Evolutionary conservation across 2,329 filamentous ascomycete species (phyloP).

Genomic region (Dactylellina sp.): DNA sequence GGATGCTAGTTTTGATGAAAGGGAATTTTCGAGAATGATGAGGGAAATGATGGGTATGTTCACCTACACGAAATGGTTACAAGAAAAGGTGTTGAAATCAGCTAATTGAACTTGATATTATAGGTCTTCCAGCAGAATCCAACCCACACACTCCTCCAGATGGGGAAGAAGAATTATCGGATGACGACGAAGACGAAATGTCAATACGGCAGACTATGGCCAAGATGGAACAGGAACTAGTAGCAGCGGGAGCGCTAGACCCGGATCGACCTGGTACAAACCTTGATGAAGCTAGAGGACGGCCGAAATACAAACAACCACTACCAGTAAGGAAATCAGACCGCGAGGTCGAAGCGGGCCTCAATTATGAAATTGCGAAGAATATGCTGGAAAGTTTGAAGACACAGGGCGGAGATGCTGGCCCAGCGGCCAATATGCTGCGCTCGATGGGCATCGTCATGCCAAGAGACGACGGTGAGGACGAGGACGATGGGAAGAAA

Average conservation of each 20-base stretch:
- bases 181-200: slow-evolving; percentile 68
- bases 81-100: too few species aligned
- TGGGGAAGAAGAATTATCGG: slow-evolving; percentile 59
- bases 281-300: slow-evolving; percentile 60
- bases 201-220: slow-evolving; percentile 75
- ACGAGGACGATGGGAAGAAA: slow-evolving; percentile 61
- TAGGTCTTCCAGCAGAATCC: slow-evolving; percentile 52
- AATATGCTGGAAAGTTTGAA: slow-evolving; percentile 95
- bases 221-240: slow-evolving; percentile 79
- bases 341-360: slow-evolving; percentile 68
- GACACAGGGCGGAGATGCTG: slow-evolving; percentile 84
- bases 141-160: slow-evolving; percentile 43
- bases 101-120: background rate
- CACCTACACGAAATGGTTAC: slow-evolving; percentile 26
- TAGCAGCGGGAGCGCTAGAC: slow-evolving; percentile 74
- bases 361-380: slow-evolving; percentile 87
- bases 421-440: slow-evolving; percentile 87
- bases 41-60: slow-evolving; percentile 85
- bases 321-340: slow-evolving; percentile 59
- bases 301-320: slow-evolving; percentile 68
- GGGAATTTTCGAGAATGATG: slow-evolving; percentile 88
- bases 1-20: slow-evolving; percentile 80
- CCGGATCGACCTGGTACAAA: slow-evolving; percentile 28
- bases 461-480: slow-evolving; percentile 79
- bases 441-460: slow-evolving; percentile 85